Base-by-base conservation (phyloP, 2,329 filamentous ascomycete species). In the Polytolypa hystricis region DNA sequence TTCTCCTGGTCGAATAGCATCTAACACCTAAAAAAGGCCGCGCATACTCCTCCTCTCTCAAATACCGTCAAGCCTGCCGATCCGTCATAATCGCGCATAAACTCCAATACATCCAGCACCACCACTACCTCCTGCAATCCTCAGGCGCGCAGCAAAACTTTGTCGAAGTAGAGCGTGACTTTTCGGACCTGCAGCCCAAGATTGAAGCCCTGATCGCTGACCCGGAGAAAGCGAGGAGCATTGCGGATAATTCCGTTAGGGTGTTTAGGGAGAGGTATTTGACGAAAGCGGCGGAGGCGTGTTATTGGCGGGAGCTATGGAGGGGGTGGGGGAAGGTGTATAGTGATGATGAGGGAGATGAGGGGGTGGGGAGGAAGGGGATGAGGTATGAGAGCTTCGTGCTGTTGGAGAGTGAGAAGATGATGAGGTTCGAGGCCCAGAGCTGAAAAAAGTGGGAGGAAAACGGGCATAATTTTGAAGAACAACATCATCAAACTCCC, bases 111-210 rank as follows among this genome's bases (percentile, higher is more conserved):
- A 58, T 66, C 31, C 62, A 68, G 34, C 65, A 69, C 37, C 62
- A 69, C 39, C 58, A 66, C 33, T 63, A 63, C 21, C 58, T 70
- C 1, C 48, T 70, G 15, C 49, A 58, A 5, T 43, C 60, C 10
- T 50, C 50, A 8, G 67, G 66, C 0, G 58, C 64, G 3, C 45
- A 63, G 7, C 65, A 69, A 45, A 70, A 70, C 46, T 67, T 58
- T 30, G 58, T 70, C 20, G 56, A 64, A 39, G 66, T 70, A 3
- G 53, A 63, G 36, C 54, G 60, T 10, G 64, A 71, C 50, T 79
- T 76, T 52, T 70, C 70, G 44, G 73, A 79, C 44, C 61, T 74
- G 41, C 43, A 51, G 2, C 45, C 52, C 5, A 61, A 55, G 26
- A 57, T 66, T 37, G 40, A 62, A 3, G 50, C 53, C 4, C 47